phyloP scores from a whole-genome alignment of 2,329 filamentous ascomycete genomes.

The Xylaria sp. region DNA sequence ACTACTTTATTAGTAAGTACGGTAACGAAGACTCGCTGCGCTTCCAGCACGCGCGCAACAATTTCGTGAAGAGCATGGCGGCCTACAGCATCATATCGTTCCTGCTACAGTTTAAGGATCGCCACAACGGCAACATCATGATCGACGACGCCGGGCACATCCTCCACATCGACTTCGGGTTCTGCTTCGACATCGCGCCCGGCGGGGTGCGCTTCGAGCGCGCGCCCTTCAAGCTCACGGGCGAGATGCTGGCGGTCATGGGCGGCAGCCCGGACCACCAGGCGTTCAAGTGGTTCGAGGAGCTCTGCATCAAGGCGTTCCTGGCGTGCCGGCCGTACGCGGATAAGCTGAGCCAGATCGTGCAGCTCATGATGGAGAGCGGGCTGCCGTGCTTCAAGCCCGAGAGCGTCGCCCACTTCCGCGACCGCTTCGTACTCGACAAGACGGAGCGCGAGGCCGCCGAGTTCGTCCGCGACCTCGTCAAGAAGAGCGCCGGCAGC shows the following conservation, averaged over 20 bases:
- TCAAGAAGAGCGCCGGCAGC: conserved; percentile 87
- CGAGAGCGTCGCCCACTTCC: conserved; percentile 90
- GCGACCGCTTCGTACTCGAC: conserved; percentile 88
- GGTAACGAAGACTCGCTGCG: conserved; percentile 92
- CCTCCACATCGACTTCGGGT: conserved; percentile 97
- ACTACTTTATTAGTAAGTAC: conserved; percentile 97
- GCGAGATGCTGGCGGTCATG: conserved; percentile 99
- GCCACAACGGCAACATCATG: conserved; percentile 99
- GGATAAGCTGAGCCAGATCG: conserved; percentile 86
- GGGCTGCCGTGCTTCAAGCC: conserved; percentile 98
- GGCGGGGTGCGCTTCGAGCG: conserved; percentile 97
- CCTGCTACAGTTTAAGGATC: conserved; percentile 96
- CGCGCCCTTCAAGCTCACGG: conserved; percentile 95
- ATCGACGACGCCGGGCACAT: conserved; percentile 96
- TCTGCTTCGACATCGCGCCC: conserved; percentile 98
- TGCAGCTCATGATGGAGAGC: conserved; percentile 93
- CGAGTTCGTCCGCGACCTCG: conserved; percentile 87
- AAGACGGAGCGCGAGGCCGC: conserved; percentile 91
- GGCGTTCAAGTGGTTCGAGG: conserved; percentile 93
- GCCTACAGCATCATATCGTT: conserved; percentile 98
- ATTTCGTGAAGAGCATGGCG: conserved; percentile 99
- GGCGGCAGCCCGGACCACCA: conserved; percentile 83
- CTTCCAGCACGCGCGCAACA: conserved; percentile 93
- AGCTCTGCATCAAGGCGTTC: conserved; percentile 94
- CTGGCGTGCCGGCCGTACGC: conserved; percentile 83